Percentiles rank a stretch among this genome's conserved stretches.
Conservation (phyloP, 1,139 yeast genomes). For the Arxiozyma heterogenica region DNA sequence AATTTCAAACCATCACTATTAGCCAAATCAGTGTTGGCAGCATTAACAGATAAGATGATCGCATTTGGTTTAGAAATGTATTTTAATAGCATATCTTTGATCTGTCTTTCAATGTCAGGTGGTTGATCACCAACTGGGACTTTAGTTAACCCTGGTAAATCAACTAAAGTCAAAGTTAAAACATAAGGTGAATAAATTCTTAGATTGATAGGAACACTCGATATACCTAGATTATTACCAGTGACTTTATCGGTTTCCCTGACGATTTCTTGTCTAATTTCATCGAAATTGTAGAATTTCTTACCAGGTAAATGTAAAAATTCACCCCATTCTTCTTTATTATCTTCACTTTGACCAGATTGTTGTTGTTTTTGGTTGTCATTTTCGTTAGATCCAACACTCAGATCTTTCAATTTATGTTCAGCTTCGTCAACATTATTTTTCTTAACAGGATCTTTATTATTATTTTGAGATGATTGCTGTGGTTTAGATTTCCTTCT, state of each 20-base stretch:
- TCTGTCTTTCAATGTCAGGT: constrained; percentile 89
- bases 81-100: constrained; percentile 87
- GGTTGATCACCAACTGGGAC: constrained; percentile 99
- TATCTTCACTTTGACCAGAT: constrained; percentile 48
- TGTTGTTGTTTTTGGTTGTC: constrained; percentile 32
- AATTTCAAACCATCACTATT: constrained; percentile 93
- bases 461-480: constrained; percentile 48
- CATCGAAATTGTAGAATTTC: constrained; percentile 82
- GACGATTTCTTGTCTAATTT: constrained; percentile 83
- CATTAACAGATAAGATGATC: constrained; percentile 87
- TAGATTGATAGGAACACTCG: constrained; percentile 85
- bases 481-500: constrained; percentile 41
- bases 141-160: constrained; percentile 94
- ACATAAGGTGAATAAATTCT: constrained; percentile 95
- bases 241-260: constrained; percentile 91
- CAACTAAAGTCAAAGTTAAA: constrained; percentile 88
- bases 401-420: no score
- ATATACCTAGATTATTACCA: constrained; percentile 86
- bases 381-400: no score
- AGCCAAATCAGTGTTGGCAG: constrained; percentile 96
- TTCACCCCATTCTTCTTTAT: constrained; percentile 96
- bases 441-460: not conserved
- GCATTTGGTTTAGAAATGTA: constrained; percentile 95
- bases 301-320: constrained; percentile 87
- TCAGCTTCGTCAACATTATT: not conserved